phyloP scores from a whole-genome alignment of 768 basidiomycete species.

The Mycena indigotica region DNA sequence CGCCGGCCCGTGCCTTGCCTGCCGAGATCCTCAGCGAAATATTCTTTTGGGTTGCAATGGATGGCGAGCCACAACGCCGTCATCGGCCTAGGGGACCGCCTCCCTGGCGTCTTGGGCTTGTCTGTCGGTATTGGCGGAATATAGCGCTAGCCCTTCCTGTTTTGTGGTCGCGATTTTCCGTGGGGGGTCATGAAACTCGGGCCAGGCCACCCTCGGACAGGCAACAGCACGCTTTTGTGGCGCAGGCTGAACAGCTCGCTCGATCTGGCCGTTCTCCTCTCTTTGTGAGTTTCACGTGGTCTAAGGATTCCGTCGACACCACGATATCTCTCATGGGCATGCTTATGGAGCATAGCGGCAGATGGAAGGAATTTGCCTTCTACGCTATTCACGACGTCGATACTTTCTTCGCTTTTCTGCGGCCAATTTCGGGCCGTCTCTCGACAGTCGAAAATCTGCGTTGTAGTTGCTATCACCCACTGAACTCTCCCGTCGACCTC shows the following conservation, averaged over 20 bases:
- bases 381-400: background rate
- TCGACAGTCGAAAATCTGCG: background rate
- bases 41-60: background rate
- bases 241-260: background rate
- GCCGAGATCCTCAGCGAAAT: constrained; percentile 25
- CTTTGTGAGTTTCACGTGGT: background rate
- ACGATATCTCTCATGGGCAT: background rate
- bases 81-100: background rate
- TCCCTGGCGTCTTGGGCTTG: background rate
- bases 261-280: background rate
- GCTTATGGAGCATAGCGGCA: background rate
- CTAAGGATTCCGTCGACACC: background rate
- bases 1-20: constrained; percentile 23
- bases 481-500: background rate
- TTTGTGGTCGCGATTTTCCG: background rate
- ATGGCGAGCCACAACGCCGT: background rate
- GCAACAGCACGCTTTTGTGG: background rate
- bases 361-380: background rate
- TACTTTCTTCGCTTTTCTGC: background rate
- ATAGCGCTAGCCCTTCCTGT: background rate
- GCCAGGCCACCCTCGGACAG: background rate
- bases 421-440: background rate
- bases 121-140: background rate
- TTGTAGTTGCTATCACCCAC: background rate
- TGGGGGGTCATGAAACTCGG: background rate